phyloP scores from a whole-genome alignment of 768 basidiomycete genomes.

The Lactifluus piperatus region DNA sequence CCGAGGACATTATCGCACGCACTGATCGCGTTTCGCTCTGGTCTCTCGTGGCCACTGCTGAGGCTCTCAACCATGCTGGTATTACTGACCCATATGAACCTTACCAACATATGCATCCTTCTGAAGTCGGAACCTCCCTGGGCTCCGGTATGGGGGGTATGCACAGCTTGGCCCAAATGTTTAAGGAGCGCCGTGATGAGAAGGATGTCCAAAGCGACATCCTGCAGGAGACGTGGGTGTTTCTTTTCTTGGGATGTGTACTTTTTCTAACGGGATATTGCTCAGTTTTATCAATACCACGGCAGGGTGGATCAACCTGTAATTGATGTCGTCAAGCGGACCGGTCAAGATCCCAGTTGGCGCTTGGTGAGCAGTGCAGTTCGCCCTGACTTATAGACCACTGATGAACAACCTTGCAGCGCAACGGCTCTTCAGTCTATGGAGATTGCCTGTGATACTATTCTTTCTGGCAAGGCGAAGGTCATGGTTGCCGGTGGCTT shows the following conservation, averaged over 20 bases:
- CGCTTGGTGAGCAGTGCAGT: slow-evolving; percentile 61
- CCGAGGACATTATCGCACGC: slow-evolving; percentile 91
- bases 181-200: slow-evolving; percentile 97
- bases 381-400: slow-evolving; percentile 4
- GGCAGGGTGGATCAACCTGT: slow-evolving; percentile 94
- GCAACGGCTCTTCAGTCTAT: slow-evolving; percentile 97
- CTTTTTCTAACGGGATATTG: not conserved
- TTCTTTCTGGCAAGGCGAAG: slow-evolving; percentile 93
- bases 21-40: slow-evolving; percentile 89
- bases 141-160: slow-evolving; percentile 99
- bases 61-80: slow-evolving; percentile 94
- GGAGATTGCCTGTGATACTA: slow-evolving; percentile 95
- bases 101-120: slow-evolving; percentile 94
- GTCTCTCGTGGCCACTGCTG: slow-evolving; percentile 90
- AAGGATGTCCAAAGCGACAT: slow-evolving; percentile 98
- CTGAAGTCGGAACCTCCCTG: slow-evolving; percentile 88
- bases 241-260: not conserved
- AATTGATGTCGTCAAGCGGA: slow-evolving; percentile 91
- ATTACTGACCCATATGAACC: slow-evolving; percentile 97
- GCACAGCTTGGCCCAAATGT: slow-evolving; percentile 88
- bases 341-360: slow-evolving; percentile 99
- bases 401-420: slow-evolving; percentile 30
- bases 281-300: slow-evolving; percentile 96
- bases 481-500: slow-evolving; percentile 99
- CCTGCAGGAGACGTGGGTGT: slow-evolving; percentile 88